Conservation (phyloP, 208 protist species). For the Vickermania spadyakhi region DNA sequence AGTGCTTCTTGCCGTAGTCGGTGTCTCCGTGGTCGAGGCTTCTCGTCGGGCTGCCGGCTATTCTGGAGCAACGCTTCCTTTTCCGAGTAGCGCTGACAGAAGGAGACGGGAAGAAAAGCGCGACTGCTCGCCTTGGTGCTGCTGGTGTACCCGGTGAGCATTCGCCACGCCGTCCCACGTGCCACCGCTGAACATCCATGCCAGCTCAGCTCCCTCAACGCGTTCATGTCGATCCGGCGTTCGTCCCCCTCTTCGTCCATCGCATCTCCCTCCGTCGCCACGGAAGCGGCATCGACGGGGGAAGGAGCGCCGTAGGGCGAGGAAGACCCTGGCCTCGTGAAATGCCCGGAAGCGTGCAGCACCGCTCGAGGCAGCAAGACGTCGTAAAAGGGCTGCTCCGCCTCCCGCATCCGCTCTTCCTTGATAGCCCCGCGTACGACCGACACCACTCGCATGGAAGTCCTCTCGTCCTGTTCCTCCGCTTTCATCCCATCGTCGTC, state of each 20-base stretch:
- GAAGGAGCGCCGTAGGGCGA: neutral
- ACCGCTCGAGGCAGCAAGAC: neutral
- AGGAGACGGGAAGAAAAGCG: neutral
- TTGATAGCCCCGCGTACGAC: neutral
- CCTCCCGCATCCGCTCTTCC: neutral
- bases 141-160: neutral
- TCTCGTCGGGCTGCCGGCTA: neutral
- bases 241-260: slow-evolving; percentile 18
- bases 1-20: neutral
- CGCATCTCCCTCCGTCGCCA: too few relatives aligned
- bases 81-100: too few relatives aligned
- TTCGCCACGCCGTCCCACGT: neutral
- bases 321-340: too few relatives aligned
- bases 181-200: slow-evolving; percentile 30
- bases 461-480: too few relatives aligned
- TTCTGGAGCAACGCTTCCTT: too few relatives aligned
- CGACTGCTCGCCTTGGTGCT: neutral
- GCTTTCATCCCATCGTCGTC: too few relatives aligned
- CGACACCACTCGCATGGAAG: too few relatives aligned
- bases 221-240: slow-evolving; percentile 23
- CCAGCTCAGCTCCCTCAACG: slow-evolving; percentile 38
- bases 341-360: too few relatives aligned
- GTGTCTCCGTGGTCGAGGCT: too few relatives aligned
- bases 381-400: neutral
- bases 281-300: slow-evolving; percentile 8